Conservation (phyloP, 202 grass and related monocot species). For the Musa balbisiana region DNA sequence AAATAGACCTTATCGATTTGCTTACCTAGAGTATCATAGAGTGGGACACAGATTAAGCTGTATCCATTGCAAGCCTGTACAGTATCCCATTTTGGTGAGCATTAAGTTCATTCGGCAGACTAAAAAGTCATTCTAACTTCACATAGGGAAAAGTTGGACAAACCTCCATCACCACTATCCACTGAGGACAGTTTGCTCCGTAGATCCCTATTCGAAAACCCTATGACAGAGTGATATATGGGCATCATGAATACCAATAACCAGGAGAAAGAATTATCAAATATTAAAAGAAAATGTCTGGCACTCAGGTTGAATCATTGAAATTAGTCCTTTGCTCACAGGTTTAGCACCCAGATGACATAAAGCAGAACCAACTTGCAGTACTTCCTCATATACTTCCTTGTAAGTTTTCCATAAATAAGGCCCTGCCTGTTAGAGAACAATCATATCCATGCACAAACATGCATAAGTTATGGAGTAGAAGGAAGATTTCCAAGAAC, state of each 20-base stretch:
- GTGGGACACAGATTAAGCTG: conserved; percentile 72
- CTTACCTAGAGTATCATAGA: conserved; percentile 90
- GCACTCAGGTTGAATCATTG: neutral
- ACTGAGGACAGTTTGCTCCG: conserved; percentile 90
- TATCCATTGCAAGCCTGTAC: conserved; percentile 90
- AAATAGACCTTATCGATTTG: neutral
- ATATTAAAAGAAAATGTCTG: neutral
- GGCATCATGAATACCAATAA: neutral
- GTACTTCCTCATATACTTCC: conserved; percentile 79
- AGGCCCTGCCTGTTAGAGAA: conserved; percentile 48
- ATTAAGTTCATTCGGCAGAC: neutral
- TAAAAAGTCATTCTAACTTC: neutral
- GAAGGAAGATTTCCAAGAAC: neutral
- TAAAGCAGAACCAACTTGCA: conserved; percentile 68
- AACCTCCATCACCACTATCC: conserved; percentile 89
- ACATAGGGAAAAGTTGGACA: no score
- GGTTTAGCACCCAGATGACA: conserved; percentile 48
- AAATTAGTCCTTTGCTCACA: conserved; percentile 37
- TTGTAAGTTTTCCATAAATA: conserved; percentile 96
- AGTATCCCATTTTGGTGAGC: neutral
- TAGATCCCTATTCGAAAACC: conserved; percentile 76
- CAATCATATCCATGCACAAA: neutral
- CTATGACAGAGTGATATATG: conserved; percentile 31
- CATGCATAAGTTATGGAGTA: neutral
- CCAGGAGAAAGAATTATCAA: conserved; percentile 7